Evolutionary conservation across 2,329 filamentous ascomycete genomes (phyloP), one percentile per base, ranked within the genome.

Genomic region (Aureobasidium musti): DNA sequence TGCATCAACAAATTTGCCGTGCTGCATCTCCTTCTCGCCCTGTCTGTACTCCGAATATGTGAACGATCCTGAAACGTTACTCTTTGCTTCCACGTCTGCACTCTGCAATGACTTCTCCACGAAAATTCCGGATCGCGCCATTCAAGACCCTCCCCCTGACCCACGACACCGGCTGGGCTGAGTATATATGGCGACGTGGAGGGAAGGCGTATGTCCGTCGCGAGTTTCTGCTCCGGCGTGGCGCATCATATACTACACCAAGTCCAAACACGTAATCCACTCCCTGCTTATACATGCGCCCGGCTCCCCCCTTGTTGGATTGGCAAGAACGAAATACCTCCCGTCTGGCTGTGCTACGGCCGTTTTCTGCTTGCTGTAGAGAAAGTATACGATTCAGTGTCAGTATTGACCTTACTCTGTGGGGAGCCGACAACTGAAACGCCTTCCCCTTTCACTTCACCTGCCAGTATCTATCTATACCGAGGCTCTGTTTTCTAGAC

Each of bases 251-350:
- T 28, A 63, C 45, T 21, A 30, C 33, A 63, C 45, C 43, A 26
- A 50, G 33, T 37, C 21, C 33, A 50, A 33, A 50, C 33, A 63
- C 59, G 59, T 63, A 63, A 63, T 47, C 21, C 37, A 50, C 59
- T 39, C 59, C 59, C 59, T 63, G 45, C 59, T 63, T 63, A 63
- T 63, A 63, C 59, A 50, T 49, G 45, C 59, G 23, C 39, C 59
- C 59, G 43, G 59, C 43, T 60, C 56, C 56, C 56, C 56, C 56
- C 28, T 60, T 45, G 35, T 59, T 6, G 41, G 2, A 50, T 17
- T 47, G 21, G 21, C 59, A 63, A 50, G 5, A 50, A 37, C 59
- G 47, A 39, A 63, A 63, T 14, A 33, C 33, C 30, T 50, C 43
- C 30, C 59, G 21, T 28, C 56, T 50, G 50, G 10, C 30, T 49